phyloP scores from a whole-genome alignment of 306 rosid species.

The Castanopsis chinensis region DNA sequence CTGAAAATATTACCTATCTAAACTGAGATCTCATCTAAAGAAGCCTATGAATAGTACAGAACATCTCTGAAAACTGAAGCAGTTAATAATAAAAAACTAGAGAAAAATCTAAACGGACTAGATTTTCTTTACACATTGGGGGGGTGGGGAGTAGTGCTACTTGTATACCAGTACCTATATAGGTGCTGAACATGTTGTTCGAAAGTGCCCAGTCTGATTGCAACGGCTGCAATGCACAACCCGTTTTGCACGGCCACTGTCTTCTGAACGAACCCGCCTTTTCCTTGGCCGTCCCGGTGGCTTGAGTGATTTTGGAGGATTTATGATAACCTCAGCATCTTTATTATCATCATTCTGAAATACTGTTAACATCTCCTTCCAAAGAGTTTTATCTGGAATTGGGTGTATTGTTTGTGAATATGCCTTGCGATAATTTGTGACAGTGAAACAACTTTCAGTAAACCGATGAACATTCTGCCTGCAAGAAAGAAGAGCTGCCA shows the following conservation, averaged over 20 bases:
- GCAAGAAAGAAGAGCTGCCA: conserved; percentile 51
- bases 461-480: conserved; percentile 54
- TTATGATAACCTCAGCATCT: conserved; percentile 26
- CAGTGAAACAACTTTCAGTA: conserved; percentile 53
- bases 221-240: conserved; percentile 62
- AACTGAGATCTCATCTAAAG: not conserved
- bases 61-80: not conserved
- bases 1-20: not conserved
- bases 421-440: conserved; percentile 48
- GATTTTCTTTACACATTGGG: conserved; percentile 13
- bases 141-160: not conserved
- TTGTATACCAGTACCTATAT: conserved; percentile 16
- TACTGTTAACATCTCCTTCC: conserved; percentile 32
- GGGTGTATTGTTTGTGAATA: conserved; percentile 58
- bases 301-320: conserved; percentile 50
- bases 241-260: conserved; percentile 40
- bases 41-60: conserved; percentile 9
- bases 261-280: conserved; percentile 40
- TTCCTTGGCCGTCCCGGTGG: conserved; percentile 53
- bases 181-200: conserved; percentile 57
- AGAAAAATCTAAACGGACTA: not conserved
- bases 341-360: conserved; percentile 14
- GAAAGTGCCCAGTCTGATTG: conserved; percentile 54
- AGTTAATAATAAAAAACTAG: not conserved
- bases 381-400: conserved; percentile 47